Evolutionary conservation across 768 basidiomycete species (phyloP).

Genomic region (Lactarius tabidus): DNA sequence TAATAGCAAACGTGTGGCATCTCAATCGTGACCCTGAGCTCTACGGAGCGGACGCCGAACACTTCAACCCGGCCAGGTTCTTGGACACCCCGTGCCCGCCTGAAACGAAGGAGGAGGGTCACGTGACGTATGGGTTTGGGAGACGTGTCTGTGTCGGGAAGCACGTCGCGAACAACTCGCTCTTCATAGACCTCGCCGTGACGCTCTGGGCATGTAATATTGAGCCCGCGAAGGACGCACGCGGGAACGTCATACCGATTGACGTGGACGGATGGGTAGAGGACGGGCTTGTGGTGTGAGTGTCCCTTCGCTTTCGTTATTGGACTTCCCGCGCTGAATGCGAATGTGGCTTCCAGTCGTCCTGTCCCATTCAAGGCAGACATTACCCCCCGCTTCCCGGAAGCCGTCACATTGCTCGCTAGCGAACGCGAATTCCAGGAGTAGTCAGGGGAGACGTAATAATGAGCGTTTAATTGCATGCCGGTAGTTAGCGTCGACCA

Average conservation of each 20-base stretch:
- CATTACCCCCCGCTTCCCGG: background rate
- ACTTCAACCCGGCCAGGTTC: slow-evolving; percentile 28
- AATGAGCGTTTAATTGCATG: background rate
- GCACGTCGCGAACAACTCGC: slow-evolving; percentile 26
- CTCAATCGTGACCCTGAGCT: slow-evolving; percentile 28
- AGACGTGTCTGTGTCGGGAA: slow-evolving; percentile 15
- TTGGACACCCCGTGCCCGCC: slow-evolving; percentile 24
- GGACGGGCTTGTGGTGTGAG: background rate
- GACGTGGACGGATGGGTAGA: background rate
- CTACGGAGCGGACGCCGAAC: slow-evolving; percentile 27
- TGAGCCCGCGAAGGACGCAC: background rate
- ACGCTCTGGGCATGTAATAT: slow-evolving; percentile 29
- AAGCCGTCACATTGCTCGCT: background rate
- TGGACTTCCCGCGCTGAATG: too few relatives aligned
- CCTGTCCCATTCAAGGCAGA: slow-evolving; percentile 1
- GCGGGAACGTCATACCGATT: background rate
- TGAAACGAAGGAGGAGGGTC: slow-evolving; percentile 31
- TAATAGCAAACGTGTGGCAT: slow-evolving; percentile 31
- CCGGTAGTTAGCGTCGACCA: too few relatives aligned
- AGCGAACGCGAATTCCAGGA: background rate
- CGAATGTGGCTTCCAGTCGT: background rate
- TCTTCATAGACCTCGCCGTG: slow-evolving; percentile 33
- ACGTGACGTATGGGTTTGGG: slow-evolving; percentile 31
- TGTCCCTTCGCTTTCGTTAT: background rate
- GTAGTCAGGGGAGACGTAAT: too few relatives aligned